Evolutionary conservation across 345 rosid genomes (phyloP).

Genomic region (Melaleuca alternifolia): DNA sequence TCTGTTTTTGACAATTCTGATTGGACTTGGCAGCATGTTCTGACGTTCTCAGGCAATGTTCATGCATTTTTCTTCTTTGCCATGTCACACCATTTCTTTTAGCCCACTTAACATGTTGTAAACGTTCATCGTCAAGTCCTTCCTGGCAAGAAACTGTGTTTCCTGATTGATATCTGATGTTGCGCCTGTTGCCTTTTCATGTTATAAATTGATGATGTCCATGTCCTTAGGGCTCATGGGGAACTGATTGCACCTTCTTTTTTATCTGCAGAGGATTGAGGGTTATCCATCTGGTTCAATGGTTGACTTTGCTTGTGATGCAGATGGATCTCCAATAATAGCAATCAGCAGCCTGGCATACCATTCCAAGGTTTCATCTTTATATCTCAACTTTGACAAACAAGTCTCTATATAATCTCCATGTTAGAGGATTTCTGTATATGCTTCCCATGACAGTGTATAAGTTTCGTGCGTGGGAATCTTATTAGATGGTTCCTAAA

Average conservation of each 20-base stretch:
- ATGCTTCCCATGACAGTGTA: not conserved
- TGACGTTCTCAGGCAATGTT: not conserved
- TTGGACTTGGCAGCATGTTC: not conserved
- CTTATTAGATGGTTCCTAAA: not conserved
- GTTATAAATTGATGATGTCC: not conserved
- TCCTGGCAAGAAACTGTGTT: not conserved
- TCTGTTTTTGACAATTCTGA: not conserved
- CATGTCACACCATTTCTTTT: not conserved
- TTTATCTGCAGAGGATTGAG: constrained; percentile 44
- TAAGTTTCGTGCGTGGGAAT: not conserved
- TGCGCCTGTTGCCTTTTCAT: not conserved
- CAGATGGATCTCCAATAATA: constrained; percentile 72
- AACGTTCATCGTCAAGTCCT: not conserved
- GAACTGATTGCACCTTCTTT: not conserved
- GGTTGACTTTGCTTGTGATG: constrained; percentile 91
- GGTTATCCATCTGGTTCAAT: constrained; percentile 90
- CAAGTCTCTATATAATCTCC: not conserved
- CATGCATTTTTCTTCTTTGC: no score
- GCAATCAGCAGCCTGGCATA: constrained; percentile 82
- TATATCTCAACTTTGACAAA: not conserved
- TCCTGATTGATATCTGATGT: not conserved
- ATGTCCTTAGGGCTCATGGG: not conserved
- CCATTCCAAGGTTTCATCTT: constrained; percentile 60
- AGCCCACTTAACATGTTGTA: not conserved
- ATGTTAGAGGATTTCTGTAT: not conserved